A percentile compares a stretch with the other conserved stretches of the same genome.
phyloP scores from a whole-genome alignment of 768 basidiomycete species.

The Kwoniella europaea region DNA sequence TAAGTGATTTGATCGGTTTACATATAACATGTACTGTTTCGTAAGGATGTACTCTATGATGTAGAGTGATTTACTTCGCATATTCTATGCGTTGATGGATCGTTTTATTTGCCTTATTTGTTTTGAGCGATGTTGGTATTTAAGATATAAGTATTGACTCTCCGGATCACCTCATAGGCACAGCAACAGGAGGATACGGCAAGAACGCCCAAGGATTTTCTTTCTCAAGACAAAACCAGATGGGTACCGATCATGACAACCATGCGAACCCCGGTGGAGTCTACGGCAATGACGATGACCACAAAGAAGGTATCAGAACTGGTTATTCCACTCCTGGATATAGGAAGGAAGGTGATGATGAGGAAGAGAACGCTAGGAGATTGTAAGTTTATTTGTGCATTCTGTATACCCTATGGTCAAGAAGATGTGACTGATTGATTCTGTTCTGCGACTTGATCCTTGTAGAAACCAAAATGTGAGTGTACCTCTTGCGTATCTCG shows the following conservation, averaged over 20 bases:
- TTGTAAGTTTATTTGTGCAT: constrained; percentile 24
- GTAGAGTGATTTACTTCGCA: background rate
- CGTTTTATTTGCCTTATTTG: no score
- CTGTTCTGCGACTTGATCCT: background rate
- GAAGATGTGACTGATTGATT: background rate
- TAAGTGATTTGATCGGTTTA: background rate
- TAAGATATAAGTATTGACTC: no score
- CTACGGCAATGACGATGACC: constrained; percentile 33
- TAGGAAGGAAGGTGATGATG: constrained; percentile 46
- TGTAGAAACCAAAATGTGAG: constrained; percentile 31
- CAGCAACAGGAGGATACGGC: constrained; percentile 46
- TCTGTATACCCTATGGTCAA: background rate
- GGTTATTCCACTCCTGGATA: constrained; percentile 53
- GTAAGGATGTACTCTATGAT: no score
- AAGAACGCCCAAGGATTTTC: constrained; percentile 36
- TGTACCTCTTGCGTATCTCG: background rate
- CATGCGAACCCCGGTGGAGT: constrained; percentile 24
- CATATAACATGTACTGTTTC: no score
- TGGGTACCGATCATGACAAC: constrained; percentile 35
- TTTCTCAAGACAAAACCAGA: constrained; percentile 49
- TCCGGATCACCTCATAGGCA: constrained; percentile 26
- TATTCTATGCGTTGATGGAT: no score
- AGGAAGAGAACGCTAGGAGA: constrained; percentile 32
- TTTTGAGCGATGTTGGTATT: no score
- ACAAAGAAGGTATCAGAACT: constrained; percentile 44